phyloP scores from a whole-genome alignment of 352 stramenopile species.

The Hyaloperonospora brassicae region DNA sequence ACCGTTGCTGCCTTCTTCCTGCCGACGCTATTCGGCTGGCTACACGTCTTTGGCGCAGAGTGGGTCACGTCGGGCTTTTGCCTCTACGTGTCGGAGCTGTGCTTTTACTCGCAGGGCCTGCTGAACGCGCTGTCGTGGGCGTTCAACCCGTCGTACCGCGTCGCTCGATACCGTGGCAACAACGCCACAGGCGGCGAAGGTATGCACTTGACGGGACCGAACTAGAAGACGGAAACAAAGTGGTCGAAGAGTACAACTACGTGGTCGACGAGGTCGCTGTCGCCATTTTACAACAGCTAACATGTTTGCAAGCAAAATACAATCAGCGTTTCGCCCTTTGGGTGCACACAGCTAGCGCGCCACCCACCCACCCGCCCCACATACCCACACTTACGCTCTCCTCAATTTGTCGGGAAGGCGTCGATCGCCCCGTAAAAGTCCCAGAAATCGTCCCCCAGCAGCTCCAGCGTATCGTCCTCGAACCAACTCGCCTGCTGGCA shows the following conservation, averaged over 20 bases:
- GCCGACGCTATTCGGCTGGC: constrained; percentile 39
- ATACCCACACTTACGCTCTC: neutral
- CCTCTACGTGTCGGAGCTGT: constrained; percentile 53
- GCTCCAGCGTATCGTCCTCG: constrained; percentile 49
- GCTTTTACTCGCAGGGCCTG: constrained; percentile 56
- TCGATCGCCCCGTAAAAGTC: constrained; percentile 71
- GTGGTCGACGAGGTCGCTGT: no score
- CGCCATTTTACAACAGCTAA: no score
- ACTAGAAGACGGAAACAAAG: constrained; percentile 14
- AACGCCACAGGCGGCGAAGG: constrained; percentile 16
- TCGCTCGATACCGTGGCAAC: constrained; percentile 28
- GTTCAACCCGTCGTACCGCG: constrained; percentile 49
- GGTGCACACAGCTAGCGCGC: no score
- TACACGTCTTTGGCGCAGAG: constrained; percentile 26
- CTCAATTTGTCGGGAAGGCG: constrained; percentile 33
- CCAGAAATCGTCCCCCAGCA: constrained; percentile 78
- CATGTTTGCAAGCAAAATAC: no score
- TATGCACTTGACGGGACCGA: constrained; percentile 27
- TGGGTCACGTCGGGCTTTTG: constrained; percentile 32
- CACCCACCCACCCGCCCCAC: no score
- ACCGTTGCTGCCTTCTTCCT: constrained; percentile 34
- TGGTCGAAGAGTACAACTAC: neutral
- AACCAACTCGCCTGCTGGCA: constrained; percentile 57
- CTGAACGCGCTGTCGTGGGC: constrained; percentile 52
- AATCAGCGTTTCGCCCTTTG: no score